Conservation (phyloP, 2,329 filamentous ascomycete genomes). For the Cladophialophora immunda region DNA sequence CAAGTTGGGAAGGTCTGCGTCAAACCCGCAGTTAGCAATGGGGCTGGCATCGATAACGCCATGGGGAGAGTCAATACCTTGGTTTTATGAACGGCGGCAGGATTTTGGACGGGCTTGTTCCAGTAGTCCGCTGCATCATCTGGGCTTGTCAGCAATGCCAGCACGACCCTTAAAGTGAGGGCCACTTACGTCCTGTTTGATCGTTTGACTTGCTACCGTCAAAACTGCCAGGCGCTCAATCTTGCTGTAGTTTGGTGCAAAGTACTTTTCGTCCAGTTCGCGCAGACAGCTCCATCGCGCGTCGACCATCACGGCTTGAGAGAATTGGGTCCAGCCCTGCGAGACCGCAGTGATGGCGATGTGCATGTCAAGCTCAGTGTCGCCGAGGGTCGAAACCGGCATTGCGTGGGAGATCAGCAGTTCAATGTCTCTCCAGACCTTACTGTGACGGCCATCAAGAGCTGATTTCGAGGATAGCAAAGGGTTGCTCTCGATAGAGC, state of each 20-base stretch:
- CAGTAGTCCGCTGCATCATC: background rate
- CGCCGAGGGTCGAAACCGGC: background rate
- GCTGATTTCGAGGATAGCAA: background rate
- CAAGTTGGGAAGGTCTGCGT: background rate
- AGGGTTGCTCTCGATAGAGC: background rate
- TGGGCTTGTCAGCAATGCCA: background rate
- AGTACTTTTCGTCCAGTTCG: constrained; percentile 13
- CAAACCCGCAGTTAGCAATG: background rate
- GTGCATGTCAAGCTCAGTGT: background rate
- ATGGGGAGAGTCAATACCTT: background rate
- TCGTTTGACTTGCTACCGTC: background rate
- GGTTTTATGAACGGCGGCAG: background rate
- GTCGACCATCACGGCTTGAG: constrained; percentile 3
- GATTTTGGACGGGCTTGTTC: background rate
- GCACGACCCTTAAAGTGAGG: background rate
- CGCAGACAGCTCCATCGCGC: constrained; percentile 16
- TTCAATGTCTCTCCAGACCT: background rate
- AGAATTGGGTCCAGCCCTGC: background rate
- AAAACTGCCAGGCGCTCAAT: background rate
- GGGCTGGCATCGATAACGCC: background rate
- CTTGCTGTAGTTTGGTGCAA: background rate
- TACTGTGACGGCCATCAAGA: background rate
- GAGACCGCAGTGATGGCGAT: background rate
- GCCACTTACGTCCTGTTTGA: background rate
- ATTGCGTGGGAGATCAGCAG: background rate